These are phyloP conservation scores for Chlamydomonas sphaeroides DNA, from an alignment of 139 green algal genomes.

Conservation along the genomic window DNA sequence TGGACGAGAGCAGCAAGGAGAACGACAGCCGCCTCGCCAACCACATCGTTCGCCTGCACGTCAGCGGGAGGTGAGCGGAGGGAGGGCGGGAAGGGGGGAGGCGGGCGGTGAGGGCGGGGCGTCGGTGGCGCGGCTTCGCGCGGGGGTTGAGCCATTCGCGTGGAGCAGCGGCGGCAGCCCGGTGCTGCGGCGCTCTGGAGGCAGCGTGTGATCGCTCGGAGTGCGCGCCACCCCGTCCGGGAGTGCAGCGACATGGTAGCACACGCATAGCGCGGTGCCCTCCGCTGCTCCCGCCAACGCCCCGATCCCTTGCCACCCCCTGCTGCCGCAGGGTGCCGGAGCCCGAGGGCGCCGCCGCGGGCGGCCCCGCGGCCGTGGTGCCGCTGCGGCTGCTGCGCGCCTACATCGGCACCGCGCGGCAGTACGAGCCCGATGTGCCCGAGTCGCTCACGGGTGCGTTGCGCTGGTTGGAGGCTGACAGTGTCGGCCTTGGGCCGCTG, in stretches of 20 bases:
- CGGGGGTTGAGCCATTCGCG: too few species aligned
- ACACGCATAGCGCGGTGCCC: conserved; percentile 69
- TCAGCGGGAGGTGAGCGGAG: conserved; percentile 13
- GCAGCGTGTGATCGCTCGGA: too few species aligned
- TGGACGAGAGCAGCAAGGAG: conserved; percentile 83
- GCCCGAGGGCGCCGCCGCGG: conserved; percentile 27
- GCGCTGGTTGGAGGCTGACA: neutral
- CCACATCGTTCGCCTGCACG: conserved; percentile 96
- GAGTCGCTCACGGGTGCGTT: conserved; percentile 75
- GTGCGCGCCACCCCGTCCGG: too few species aligned
- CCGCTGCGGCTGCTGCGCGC: conserved; percentile 75
- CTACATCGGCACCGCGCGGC: conserved; percentile 88
- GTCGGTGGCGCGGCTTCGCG: too few species aligned
- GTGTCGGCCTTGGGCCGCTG: too few species aligned
- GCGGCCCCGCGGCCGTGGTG: conserved; percentile 49
- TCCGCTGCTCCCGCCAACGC: neutral
- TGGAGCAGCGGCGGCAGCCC: too few species aligned
- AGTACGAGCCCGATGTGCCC: conserved; percentile 82
- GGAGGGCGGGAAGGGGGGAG: neutral
- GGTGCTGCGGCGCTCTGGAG: too few species aligned
- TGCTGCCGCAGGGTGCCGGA: conserved; percentile 2
- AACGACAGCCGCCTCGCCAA: conserved; percentile 82
- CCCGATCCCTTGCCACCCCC: neutral
- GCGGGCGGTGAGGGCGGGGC: too few species aligned
- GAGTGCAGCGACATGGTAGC: too few species aligned